phyloP scores from a whole-genome alignment of 345 rosid species.

The Eucalyptus microcorys region DNA sequence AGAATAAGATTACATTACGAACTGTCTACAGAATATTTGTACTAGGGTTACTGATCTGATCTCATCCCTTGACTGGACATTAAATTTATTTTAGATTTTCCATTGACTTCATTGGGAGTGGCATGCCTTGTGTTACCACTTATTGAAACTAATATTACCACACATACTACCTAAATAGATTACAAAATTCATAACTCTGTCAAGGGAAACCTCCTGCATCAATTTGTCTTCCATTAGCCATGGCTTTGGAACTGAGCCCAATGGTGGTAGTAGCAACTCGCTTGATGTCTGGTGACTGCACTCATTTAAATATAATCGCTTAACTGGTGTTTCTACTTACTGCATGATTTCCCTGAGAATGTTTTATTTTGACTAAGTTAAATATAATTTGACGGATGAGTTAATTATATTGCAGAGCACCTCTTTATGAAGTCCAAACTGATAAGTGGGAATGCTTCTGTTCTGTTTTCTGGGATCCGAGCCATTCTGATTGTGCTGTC shows the following conservation, averaged over 20 bases:
- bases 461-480: slow-evolving; percentile 76
- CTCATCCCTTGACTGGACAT: neutral
- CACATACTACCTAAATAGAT: neutral
- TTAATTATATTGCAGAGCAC: slow-evolving; percentile 55
- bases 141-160: neutral
- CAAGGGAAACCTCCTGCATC: neutral
- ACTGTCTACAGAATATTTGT: neutral
- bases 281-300: neutral
- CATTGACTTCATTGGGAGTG: neutral
- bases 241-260: neutral
- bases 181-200: neutral
- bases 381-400: neutral
- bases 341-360: neutral
- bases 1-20: neutral
- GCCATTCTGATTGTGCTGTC: slow-evolving; percentile 80
- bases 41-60: neutral
- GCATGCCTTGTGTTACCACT: neutral
- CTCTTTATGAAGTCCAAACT: slow-evolving; percentile 79
- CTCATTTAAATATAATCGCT: neutral
- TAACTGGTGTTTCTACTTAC: neutral
- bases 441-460: slow-evolving; percentile 92
- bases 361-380: neutral
- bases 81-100: neutral
- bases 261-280: neutral
- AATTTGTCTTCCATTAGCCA: neutral